Evolutionary conservation across 305 asterid genomes (phyloP).

Genomic region (Lippia alba): DNA sequence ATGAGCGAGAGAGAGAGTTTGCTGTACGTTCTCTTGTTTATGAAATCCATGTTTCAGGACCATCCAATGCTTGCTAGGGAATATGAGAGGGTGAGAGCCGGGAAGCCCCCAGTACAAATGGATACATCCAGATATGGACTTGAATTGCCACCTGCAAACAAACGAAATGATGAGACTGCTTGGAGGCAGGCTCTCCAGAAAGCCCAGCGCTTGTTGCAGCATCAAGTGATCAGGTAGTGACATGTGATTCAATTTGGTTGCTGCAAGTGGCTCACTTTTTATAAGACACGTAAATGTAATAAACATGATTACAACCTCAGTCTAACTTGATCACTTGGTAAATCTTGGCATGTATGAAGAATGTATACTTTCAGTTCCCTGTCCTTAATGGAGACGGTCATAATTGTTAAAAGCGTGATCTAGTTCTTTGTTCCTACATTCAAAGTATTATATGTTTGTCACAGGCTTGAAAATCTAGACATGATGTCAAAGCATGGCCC

Average conservation of each 20-base stretch:
- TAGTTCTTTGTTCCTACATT: constrained; percentile 16
- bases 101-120: constrained; percentile 87
- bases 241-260: constrained; percentile 28
- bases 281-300: neutral
- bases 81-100: constrained; percentile 90
- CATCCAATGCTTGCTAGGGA: constrained; percentile 98
- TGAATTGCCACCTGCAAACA: constrained; percentile 76
- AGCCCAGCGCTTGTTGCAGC: constrained; percentile 92
- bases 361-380: constrained; percentile 1
- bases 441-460: constrained; percentile 3
- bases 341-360: neutral
- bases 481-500: constrained; percentile 91
- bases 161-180: constrained; percentile 88
- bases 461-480: constrained; percentile 94
- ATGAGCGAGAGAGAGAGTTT: neutral
- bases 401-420: constrained; percentile 6
- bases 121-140: constrained; percentile 91
- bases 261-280: constrained; percentile 12
- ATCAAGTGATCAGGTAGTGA: constrained; percentile 85
- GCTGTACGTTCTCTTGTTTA: constrained; percentile 15
- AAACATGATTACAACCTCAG: neutral
- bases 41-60: constrained; percentile 52
- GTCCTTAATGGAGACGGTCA: too few relatives aligned
- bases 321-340: constrained; percentile 9
- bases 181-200: constrained; percentile 86